These are phyloP conservation scores for Pleurotus cornucopiae DNA, from an alignment of 768 basidiomycete genomes.

Conservation along the genomic window DNA sequence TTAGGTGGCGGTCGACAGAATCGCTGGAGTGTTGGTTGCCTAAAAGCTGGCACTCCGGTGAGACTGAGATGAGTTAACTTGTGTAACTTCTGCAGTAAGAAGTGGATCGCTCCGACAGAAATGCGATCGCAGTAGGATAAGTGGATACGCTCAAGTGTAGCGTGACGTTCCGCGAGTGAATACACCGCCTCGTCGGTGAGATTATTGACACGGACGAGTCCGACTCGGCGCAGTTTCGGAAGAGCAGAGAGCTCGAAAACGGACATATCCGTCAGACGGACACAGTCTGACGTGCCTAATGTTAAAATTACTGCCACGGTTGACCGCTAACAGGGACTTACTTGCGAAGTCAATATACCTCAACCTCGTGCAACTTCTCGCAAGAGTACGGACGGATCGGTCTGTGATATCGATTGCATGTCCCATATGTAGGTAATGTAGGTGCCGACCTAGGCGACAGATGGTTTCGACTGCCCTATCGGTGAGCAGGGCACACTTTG, in stretches of 20 bases:
- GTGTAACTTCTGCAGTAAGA: slow-evolving; percentile 82
- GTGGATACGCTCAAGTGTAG: slow-evolving; percentile 91
- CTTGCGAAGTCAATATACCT: slow-evolving; percentile 97
- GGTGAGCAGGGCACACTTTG: slow-evolving; percentile 78
- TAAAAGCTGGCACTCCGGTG: slow-evolving; percentile 95
- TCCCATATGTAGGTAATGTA: slow-evolving; percentile 94
- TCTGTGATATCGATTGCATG: slow-evolving; percentile 91
- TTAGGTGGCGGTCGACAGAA: slow-evolving; percentile 88
- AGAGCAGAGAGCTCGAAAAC: slow-evolving; percentile 87
- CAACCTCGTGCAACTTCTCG: slow-evolving; percentile 81
- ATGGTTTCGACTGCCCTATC: slow-evolving; percentile 82
- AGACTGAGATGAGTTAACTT: slow-evolving; percentile 92
- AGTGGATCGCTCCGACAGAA: slow-evolving; percentile 86
- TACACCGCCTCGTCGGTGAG: slow-evolving; percentile 93
- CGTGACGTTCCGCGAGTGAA: slow-evolving; percentile 79
- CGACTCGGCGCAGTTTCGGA: slow-evolving; percentile 89
- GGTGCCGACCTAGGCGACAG: slow-evolving; percentile 81
- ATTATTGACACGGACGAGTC: slow-evolving; percentile 89
- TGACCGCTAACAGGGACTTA: slow-evolving; percentile 33
- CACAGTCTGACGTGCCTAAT: slow-evolving; percentile 59
- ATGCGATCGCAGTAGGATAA: slow-evolving; percentile 97
- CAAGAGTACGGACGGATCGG: slow-evolving; percentile 76
- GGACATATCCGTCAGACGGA: slow-evolving; percentile 85
- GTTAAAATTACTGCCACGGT: background rate
- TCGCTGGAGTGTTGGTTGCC: slow-evolving; percentile 76